Evolutionary conservation across 345 rosid species (phyloP).

Genomic region (Syzygium aqueum): DNA sequence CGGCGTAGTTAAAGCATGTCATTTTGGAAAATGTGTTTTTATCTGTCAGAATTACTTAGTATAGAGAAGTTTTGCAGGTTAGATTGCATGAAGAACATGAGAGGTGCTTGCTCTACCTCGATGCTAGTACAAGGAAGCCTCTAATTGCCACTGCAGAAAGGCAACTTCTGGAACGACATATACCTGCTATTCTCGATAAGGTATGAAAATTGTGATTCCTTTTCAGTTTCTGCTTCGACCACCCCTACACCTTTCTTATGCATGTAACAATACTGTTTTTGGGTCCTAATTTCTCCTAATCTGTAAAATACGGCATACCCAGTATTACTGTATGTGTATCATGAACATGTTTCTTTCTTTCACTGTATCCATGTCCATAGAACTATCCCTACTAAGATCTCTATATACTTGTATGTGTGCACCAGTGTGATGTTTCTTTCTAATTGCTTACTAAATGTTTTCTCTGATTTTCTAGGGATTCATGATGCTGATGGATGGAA

Average conservation of each 20-base stretch:
- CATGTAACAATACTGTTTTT: not conserved
- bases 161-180: constrained; percentile 90
- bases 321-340: not conserved
- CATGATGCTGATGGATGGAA: constrained; percentile 83
- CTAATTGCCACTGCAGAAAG: constrained; percentile 76
- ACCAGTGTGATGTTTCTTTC: not conserved
- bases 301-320: not conserved
- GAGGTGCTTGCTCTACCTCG: constrained; percentile 86
- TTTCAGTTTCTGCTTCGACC: not conserved
- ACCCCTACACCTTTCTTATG: not conserved
- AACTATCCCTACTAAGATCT: not conserved
- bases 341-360: not conserved
- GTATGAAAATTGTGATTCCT: constrained; percentile 13
- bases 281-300: not conserved
- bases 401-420: not conserved
- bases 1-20: not conserved
- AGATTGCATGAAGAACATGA: constrained; percentile 97
- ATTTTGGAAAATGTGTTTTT: not conserved
- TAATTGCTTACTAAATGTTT: not conserved
- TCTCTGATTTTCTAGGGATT: constrained; percentile 47
- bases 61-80: constrained; percentile 34
- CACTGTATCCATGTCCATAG: not conserved
- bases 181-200: constrained; percentile 85
- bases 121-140: constrained; percentile 73
- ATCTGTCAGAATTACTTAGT: not conserved